A percentile compares a stretch with the other conserved stretches of the same genome.
phyloP scores from a whole-genome alignment of 176 grass and related monocot species.

The Urochloa ruziziensis region DNA sequence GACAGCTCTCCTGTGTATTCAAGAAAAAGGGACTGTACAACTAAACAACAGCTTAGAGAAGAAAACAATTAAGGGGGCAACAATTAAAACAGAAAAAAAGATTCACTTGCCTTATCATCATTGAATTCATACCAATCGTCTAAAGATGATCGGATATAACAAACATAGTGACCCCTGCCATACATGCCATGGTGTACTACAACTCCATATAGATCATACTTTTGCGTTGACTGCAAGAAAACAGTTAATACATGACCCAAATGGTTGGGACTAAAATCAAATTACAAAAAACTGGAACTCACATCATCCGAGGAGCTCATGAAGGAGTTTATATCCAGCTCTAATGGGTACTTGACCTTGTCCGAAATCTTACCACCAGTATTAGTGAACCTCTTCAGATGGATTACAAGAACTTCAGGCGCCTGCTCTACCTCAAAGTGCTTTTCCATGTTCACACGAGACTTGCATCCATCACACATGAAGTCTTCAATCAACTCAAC shows the following conservation, averaged over 20 bases:
- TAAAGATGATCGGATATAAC: constrained; percentile 42
- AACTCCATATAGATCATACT: constrained; percentile 63
- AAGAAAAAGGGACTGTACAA: not conserved
- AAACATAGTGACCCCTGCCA: constrained; percentile 47
- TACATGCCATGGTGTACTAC: constrained; percentile 37
- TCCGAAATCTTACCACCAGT: constrained; percentile 31
- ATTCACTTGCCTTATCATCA: constrained; percentile 35
- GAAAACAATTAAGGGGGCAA: too few relatives aligned
- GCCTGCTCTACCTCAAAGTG: constrained; percentile 48
- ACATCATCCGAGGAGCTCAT: constrained; percentile 31
- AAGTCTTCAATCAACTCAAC: constrained; percentile 54
- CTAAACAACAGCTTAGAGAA: not conserved
- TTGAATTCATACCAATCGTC: constrained; percentile 47
- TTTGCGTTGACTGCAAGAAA: constrained; percentile 36
- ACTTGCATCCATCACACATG: constrained; percentile 51
- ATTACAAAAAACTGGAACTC: constrained; percentile 14
- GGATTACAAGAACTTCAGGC: constrained; percentile 55
- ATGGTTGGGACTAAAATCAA: not conserved
- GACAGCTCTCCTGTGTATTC: too few relatives aligned
- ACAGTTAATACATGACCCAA: not conserved
- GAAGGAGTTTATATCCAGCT: constrained; percentile 46
- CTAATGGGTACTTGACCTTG: constrained; percentile 34
- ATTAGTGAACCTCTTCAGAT: constrained; percentile 60
- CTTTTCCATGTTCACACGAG: constrained; percentile 53
- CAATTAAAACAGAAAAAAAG: not conserved